A percentile compares a stretch with the other conserved stretches of the same genome.
phyloP scores from a whole-genome alignment of 495 filamentous ascomycete species.

The Thermothielavioides terrestris region DNA sequence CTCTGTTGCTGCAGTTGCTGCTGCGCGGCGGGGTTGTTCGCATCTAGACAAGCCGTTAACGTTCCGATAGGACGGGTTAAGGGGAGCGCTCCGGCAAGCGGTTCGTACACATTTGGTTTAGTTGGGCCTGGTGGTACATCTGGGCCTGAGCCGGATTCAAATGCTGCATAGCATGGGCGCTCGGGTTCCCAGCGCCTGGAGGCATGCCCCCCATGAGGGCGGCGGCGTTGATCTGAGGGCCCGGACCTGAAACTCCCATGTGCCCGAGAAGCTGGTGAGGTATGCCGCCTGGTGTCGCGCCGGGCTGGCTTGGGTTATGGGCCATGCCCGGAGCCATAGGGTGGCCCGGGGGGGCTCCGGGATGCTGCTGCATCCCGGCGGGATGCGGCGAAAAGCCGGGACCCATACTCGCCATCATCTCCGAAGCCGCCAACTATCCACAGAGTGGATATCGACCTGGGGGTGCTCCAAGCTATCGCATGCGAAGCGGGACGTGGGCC shows the following conservation, averaged over 20 bases:
- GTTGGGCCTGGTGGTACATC: slow-evolving; percentile 52
- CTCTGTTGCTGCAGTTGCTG: slow-evolving; percentile 40
- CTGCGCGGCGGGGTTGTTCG: slow-evolving; percentile 46
- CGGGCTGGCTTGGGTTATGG: slow-evolving; percentile 60
- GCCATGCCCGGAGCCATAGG: slow-evolving; percentile 47
- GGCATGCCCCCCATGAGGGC: slow-evolving; percentile 75
- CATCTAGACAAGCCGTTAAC: slow-evolving; percentile 36
- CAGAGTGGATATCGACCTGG: slow-evolving; percentile 42
- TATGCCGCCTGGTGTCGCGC: slow-evolving; percentile 54
- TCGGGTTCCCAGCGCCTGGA: slow-evolving; percentile 59
- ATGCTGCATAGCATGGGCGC: slow-evolving; percentile 72
- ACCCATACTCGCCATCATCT: slow-evolving; percentile 58
- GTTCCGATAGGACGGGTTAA: too few species aligned
- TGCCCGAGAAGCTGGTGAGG: slow-evolving; percentile 64
- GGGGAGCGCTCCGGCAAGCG: too few species aligned
- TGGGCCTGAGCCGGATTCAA: slow-evolving; percentile 61
- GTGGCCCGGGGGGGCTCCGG: slow-evolving; percentile 66
- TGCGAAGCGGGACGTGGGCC: slow-evolving; percentile 24
- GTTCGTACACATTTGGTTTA: slow-evolving; percentile 20
- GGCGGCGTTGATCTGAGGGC: slow-evolving; percentile 69
- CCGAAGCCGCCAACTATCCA: slow-evolving; percentile 40
- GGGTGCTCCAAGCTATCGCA: slow-evolving; percentile 33
- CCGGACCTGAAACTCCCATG: slow-evolving; percentile 74
- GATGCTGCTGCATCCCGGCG: slow-evolving; percentile 67
- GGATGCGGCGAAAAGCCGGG: slow-evolving; percentile 58